Percentiles rank a stretch among this genome's conserved stretches.
Conservation (phyloP, 169 alveolate genomes). For the Plasmodium relictum region DNA sequence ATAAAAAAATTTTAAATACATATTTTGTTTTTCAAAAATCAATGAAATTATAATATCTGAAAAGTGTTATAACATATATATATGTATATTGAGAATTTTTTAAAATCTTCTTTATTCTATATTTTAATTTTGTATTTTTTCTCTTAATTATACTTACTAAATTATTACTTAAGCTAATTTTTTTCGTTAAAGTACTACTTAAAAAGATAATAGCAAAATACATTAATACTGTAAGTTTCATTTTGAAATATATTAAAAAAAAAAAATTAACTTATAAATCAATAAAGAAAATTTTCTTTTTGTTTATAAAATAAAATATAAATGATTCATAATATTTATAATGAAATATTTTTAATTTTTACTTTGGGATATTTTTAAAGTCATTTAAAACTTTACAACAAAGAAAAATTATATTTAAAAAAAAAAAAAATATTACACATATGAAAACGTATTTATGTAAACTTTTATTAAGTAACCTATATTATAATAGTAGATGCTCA, state of each 20-base stretch:
- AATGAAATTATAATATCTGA: neutral
- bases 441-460: neutral
- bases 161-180: conserved; percentile 2
- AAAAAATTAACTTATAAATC: neutral
- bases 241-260: neutral
- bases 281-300: neutral
- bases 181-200: conserved; percentile 27
- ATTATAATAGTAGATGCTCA: neutral
- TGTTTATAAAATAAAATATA: neutral
- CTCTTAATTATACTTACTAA: conserved; percentile 20
- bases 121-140: neutral
- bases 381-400: too few relatives aligned
- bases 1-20: neutral
- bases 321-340: neutral
- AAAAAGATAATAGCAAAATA: conserved; percentile 6
- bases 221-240: conserved; percentile 9
- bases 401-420: too few relatives aligned
- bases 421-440: neutral
- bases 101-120: neutral
- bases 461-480: neutral
- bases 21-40: neutral
- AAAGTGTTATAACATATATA: neutral
- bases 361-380: neutral
- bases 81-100: neutral
- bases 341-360: neutral